Evolutionary conservation across 1,284 basidiomycete genomes (phyloP).

Genomic region (Crocinoboletus sp.): DNA sequence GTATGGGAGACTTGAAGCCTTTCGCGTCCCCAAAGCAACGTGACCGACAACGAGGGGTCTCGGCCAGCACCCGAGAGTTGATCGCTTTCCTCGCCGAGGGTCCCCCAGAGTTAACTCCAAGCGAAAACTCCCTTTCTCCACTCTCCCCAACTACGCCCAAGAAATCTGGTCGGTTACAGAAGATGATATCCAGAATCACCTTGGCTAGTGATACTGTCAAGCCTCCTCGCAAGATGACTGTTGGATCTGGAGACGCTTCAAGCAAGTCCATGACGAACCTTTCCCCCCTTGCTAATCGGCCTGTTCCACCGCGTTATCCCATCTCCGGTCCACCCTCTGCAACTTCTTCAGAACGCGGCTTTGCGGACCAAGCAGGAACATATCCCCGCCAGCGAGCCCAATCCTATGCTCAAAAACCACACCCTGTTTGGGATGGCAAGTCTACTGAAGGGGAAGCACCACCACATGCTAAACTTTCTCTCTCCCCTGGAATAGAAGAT

Average conservation of each 20-base stretch:
- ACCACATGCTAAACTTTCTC: conserved; percentile 5
- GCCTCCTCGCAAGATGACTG: conserved; percentile 28
- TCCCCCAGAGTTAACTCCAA: conserved; percentile 26
- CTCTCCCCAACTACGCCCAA: conserved; percentile 44
- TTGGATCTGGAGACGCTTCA: conserved; percentile 22
- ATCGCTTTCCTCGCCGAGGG: conserved; percentile 41
- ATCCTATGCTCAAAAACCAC: conserved; percentile 31
- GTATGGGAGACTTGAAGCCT: conserved; percentile 21
- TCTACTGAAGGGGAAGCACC: conserved; percentile 12
- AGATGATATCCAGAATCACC: conserved; percentile 74
- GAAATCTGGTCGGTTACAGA: conserved; percentile 59
- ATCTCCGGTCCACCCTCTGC: conserved; percentile 32
- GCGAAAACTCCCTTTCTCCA: conserved; percentile 35
- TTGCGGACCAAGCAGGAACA: conserved; percentile 18
- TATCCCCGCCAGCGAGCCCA: conserved; percentile 27
- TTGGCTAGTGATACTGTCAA: conserved; percentile 41
- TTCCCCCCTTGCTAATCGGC: conserved; percentile 49
- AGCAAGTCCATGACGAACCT: conserved; percentile 40
- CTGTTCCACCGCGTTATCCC: conserved; percentile 49
- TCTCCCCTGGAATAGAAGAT: conserved; percentile 7
- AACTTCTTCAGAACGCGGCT: conserved; percentile 36
- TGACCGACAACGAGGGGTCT: conserved; percentile 36
- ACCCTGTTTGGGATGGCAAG: conserved; percentile 23
- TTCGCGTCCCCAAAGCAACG: conserved; percentile 27
- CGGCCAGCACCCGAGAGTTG: conserved; percentile 52